These are phyloP conservation scores for Suillus plorans DNA, from an alignment of 768 basidiomycete species.

Conservation along the genomic window DNA sequence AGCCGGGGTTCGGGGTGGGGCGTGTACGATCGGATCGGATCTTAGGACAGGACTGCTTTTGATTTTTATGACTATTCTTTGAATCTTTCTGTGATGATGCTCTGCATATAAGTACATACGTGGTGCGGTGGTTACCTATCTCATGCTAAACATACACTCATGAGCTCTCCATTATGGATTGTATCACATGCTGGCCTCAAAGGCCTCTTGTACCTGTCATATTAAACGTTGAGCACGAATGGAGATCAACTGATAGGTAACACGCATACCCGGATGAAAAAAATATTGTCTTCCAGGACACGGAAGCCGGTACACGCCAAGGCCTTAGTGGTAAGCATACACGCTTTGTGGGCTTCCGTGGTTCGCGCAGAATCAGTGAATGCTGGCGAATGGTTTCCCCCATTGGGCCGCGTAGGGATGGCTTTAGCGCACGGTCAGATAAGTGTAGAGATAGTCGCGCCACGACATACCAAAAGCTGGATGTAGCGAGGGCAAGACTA, in stretches of 20 bases:
- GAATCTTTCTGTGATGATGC: neutral
- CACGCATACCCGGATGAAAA: slow-evolving; percentile 50
- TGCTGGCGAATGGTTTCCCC: slow-evolving; percentile 74
- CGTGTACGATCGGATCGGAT: neutral
- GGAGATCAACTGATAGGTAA: neutral
- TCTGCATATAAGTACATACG: neutral
- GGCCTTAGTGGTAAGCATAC: slow-evolving; percentile 57
- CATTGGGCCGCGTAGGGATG: slow-evolving; percentile 68
- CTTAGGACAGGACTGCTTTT: neutral
- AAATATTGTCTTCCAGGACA: slow-evolving; percentile 55
- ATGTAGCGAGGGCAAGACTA: slow-evolving; percentile 64
- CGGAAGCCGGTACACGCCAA: slow-evolving; percentile 63
- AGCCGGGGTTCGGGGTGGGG: neutral
- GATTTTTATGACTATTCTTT: slow-evolving; percentile 2
- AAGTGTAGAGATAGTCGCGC: slow-evolving; percentile 19
- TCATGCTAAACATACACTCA: neutral
- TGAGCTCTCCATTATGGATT: neutral
- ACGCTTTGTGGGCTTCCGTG: slow-evolving; percentile 59
- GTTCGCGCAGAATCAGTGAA: slow-evolving; percentile 63
- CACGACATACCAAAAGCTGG: slow-evolving; percentile 53
- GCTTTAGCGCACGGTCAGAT: slow-evolving; percentile 39
- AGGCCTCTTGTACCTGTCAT: neutral
- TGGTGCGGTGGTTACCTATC: neutral
- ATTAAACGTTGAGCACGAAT: neutral
- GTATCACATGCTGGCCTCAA: neutral